Conservation (phyloP, 768 basidiomycete species). For the Hygrocybe coccinea region DNA sequence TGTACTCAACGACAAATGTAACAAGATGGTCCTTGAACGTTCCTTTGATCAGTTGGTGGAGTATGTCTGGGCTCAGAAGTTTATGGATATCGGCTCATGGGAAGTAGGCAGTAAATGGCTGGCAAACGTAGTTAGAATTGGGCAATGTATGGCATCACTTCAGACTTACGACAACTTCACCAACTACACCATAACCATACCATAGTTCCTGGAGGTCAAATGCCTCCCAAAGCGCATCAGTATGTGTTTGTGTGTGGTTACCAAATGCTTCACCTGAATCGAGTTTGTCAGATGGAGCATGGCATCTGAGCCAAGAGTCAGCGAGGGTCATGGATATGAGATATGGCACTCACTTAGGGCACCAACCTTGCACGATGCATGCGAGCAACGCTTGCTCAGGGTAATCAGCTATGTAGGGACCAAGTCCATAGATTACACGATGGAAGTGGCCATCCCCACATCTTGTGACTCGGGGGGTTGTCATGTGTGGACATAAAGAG, state of each 20-base stretch:
- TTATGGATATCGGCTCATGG: slow-evolving; percentile 34
- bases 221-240: too few relatives aligned
- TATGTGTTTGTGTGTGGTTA: too few relatives aligned
- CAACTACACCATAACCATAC: too few relatives aligned
- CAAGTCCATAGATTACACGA: slow-evolving; percentile 27
- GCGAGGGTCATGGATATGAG: too few relatives aligned
- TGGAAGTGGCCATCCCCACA: slow-evolving; percentile 30
- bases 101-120: slow-evolving; percentile 35
- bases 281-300: too few relatives aligned
- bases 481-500: slow-evolving; percentile 24
- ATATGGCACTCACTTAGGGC: slow-evolving; percentile 7
- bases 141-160: too few relatives aligned
- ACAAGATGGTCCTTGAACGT: slow-evolving; percentile 41
- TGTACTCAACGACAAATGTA: slow-evolving; percentile 30
- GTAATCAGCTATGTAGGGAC: slow-evolving; percentile 38
- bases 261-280: too few relatives aligned
- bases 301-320: too few relatives aligned
- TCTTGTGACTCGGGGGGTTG: slow-evolving; percentile 14
- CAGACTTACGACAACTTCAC: too few relatives aligned
- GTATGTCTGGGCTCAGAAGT: slow-evolving; percentile 30
- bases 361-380: slow-evolving; percentile 34
- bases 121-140: not conserved
- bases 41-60: slow-evolving; percentile 39
- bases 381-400: slow-evolving; percentile 32
- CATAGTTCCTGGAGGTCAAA: too few relatives aligned